Base-by-base conservation (phyloP, 495 filamentous ascomycete species). In the Staphylotrichum longicolle region DNA sequence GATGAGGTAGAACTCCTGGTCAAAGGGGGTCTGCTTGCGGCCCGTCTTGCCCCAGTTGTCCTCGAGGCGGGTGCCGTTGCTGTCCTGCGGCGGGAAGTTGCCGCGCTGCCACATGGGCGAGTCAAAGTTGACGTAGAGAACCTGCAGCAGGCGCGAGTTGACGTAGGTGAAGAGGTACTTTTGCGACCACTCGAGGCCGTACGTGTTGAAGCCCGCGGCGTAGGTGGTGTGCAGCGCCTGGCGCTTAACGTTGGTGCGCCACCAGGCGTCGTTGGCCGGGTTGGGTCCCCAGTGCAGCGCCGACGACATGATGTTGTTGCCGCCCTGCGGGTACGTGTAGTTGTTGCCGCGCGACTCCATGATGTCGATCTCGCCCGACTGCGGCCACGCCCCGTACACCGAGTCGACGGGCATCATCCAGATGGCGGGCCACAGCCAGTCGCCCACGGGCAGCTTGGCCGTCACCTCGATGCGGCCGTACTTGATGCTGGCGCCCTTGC, bases 401-500 rank as follows among this genome's bases (percentile, higher is more conserved):
- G 82, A 75, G 37, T 88, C 76, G 39, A 85, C 83, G 7, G 91
- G 91, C 81, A 95, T 80, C 90, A 95, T 90, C 89, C 91, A 94
- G 66, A 95, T 93, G 44, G 90, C 91, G 30, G 91, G 91, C 91
- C 91, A 95, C 32, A 95, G 79, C 91, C 91, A 95, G 69, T 93
- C 89, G 35, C 91, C 91, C 8, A 74, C 73, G 2, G 91, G 89
- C 15, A 93, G 70, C 66, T 85, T 86, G 32, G 91, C 91, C 4
- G 77, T 83, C 7, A 95, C 90, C 70, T 95, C 88, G 54, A 95
- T 80, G 46, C 89, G 86, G 54, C 91, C 91, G 69, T 90, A 95
- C 69, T 84, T 89, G 79, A 95, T 91, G 8, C 71, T 78, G 12
- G 85, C 85, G 33, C 87, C 83, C 27, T 79, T 82, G 63, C 79